Conservation (phyloP, 2,329 filamentous ascomycete genomes). For the Acarospora socialis region DNA sequence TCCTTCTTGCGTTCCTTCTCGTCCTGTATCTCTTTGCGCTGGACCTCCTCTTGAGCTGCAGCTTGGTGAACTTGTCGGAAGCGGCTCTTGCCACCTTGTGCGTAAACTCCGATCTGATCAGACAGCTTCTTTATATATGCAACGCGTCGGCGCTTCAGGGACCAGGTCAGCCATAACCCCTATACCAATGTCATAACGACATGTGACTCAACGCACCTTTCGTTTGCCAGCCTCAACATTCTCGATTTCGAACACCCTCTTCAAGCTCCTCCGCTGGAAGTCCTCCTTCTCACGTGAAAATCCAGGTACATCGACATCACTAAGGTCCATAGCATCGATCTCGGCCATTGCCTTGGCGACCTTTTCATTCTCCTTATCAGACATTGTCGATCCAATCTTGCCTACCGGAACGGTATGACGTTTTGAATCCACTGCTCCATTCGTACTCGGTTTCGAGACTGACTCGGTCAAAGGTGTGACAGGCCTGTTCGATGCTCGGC, state of each 20-base stretch:
- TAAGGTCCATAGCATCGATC: conserved; percentile 42
- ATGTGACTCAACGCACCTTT: conserved; percentile 38
- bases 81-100: conserved; percentile 56
- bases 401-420: too few species aligned
- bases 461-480: too few species aligned
- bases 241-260: conserved; percentile 55
- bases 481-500: too few species aligned
- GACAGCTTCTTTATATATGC: conserved; percentile 41
- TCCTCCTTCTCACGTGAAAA: conserved; percentile 38
- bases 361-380: conserved; percentile 50
- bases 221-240: conserved; percentile 48
- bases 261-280: conserved; percentile 42
- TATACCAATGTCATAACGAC: conserved; percentile 1
- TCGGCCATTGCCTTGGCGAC: conserved; percentile 52
- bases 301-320: conserved; percentile 40
- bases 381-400: too few species aligned
- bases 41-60: conserved; percentile 71
- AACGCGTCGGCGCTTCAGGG: too few species aligned
- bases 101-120: conserved; percentile 51
- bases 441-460: too few species aligned
- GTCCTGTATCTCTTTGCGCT: conserved; percentile 75
- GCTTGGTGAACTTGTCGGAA: conserved; percentile 67
- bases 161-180: conserved; percentile 5
- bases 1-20: conserved; percentile 99
- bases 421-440: too few species aligned